Conservation (phyloP, 129 eudicot genomes). For the Flaveria robusta region DNA sequence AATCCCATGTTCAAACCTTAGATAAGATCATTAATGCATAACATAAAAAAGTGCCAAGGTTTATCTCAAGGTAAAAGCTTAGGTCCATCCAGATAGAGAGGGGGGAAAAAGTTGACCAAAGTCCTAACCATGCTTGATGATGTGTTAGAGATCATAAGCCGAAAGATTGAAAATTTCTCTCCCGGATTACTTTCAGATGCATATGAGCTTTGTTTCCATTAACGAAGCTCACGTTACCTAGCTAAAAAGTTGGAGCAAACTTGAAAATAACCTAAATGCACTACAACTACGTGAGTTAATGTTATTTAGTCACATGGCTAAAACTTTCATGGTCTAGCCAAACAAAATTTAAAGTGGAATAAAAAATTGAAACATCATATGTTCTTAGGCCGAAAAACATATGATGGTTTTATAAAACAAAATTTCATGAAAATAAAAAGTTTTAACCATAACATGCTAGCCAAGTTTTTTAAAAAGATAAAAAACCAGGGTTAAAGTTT, state of each 20-base stretch:
- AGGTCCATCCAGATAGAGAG: background rate
- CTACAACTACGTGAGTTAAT: slow-evolving; percentile 34
- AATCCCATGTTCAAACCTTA: slow-evolving; percentile 44
- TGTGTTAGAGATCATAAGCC: slow-evolving; percentile 58
- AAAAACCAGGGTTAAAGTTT: slow-evolving; percentile 60
- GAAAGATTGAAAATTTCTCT: slow-evolving; percentile 67
- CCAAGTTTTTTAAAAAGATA: slow-evolving; percentile 53
- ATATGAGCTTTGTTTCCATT: slow-evolving; percentile 57
- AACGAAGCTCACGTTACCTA: slow-evolving; percentile 52
- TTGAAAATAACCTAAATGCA: slow-evolving; percentile 36
- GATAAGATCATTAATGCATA: slow-evolving; percentile 48
- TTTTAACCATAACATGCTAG: slow-evolving; percentile 45
- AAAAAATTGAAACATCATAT: slow-evolving; percentile 27
- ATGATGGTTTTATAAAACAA: slow-evolving; percentile 33
- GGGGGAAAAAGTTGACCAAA: slow-evolving; percentile 51
- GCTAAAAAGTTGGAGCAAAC: slow-evolving; percentile 35
- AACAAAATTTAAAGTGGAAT: slow-evolving; percentile 41
- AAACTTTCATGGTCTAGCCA: slow-evolving; percentile 60
- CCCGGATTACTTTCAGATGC: slow-evolving; percentile 62
- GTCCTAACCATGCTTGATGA: slow-evolving; percentile 98
- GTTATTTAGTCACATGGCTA: slow-evolving; percentile 49
- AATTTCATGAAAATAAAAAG: slow-evolving; percentile 20
- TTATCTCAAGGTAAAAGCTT: slow-evolving; percentile 29
- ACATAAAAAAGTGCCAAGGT: slow-evolving; percentile 37
- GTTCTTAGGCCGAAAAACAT: slow-evolving; percentile 52